Conservation (phyloP, 169 alveolate genomes). For the Plasmodium vivax region DNA sequence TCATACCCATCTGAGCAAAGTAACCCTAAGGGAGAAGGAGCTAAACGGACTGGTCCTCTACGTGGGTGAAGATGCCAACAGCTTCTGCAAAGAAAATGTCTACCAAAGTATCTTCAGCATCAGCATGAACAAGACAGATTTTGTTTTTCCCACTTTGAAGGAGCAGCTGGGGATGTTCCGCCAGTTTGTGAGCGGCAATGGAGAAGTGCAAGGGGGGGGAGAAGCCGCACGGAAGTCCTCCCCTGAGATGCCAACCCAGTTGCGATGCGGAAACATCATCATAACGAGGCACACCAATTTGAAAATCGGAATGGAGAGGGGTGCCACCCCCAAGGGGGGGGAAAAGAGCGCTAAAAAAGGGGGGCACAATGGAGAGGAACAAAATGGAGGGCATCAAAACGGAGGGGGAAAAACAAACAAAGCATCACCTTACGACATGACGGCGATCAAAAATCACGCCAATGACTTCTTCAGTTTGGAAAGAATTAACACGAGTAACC, state of each 20-base stretch:
- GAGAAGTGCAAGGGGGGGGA: background rate
- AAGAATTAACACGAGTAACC: background rate
- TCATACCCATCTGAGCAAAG: background rate
- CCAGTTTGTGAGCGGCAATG: background rate
- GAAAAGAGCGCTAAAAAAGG: background rate
- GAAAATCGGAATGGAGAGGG: conserved; percentile 34
- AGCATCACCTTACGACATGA: background rate
- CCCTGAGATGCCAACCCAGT: background rate
- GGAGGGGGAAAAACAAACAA: background rate
- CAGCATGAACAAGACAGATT: conserved; percentile 42
- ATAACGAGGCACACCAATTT: conserved; percentile 69
- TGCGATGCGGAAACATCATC: conserved; percentile 40
- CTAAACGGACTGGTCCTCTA: conserved; percentile 40
- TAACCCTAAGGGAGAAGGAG: conserved; percentile 34
- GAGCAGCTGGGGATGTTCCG: conserved; percentile 31
- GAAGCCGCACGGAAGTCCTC: background rate
- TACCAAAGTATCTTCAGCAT: conserved; percentile 48
- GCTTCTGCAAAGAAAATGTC: conserved; percentile 9
- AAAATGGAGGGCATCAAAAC: background rate
- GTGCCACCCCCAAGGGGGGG: background rate
- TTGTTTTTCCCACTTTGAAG: conserved; percentile 53
- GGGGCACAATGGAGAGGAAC: background rate
- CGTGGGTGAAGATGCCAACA: conserved; percentile 29
- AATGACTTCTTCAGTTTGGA: background rate
- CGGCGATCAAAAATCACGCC: background rate